Percentiles rank a stretch among this genome's conserved stretches.
These are phyloP conservation scores for Aureobasidium sp. DNA, from an alignment of 2,329 filamentous ascomycete genomes.

Conservation along the genomic window DNA sequence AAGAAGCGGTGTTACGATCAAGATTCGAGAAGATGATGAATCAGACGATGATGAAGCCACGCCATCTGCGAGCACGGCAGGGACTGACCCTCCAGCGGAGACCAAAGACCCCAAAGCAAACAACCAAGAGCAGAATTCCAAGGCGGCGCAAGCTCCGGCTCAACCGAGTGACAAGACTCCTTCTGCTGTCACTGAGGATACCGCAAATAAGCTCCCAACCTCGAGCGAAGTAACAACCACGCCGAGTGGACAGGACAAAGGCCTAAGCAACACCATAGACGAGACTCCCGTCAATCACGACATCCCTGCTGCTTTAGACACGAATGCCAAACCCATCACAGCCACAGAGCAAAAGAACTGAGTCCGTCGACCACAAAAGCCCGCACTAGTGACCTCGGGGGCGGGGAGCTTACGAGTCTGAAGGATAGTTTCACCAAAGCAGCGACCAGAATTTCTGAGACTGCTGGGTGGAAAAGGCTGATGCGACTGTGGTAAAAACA, in stretches of 20 bases:
- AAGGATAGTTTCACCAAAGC: neutral
- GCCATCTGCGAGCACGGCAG: neutral
- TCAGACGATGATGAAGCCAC: neutral
- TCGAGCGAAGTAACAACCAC: neutral
- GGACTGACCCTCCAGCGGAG: too few species aligned
- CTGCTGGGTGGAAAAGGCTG: neutral
- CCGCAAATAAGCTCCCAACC: neutral
- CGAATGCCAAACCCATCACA: neutral
- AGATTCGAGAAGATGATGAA: conserved; percentile 32
- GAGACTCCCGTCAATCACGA: neutral
- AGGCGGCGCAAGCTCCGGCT: neutral
- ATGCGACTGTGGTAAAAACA: neutral
- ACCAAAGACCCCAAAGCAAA: neutral
- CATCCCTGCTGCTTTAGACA: too few species aligned
- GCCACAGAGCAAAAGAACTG: neutral
- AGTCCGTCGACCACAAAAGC: neutral
- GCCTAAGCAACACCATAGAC: neutral
- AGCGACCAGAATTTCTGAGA: neutral
- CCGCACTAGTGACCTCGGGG: neutral
- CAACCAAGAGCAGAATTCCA: neutral
- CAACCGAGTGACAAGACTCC: neutral
- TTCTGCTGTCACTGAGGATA: neutral
- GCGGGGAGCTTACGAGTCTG: neutral
- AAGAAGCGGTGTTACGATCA: conserved; percentile 46
- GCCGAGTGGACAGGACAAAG: too few species aligned